Evolutionary conservation across 306 rosid genomes (phyloP), one percentile per base, ranked within the genome.

Genomic region (Hippophae rhamnoides): DNA sequence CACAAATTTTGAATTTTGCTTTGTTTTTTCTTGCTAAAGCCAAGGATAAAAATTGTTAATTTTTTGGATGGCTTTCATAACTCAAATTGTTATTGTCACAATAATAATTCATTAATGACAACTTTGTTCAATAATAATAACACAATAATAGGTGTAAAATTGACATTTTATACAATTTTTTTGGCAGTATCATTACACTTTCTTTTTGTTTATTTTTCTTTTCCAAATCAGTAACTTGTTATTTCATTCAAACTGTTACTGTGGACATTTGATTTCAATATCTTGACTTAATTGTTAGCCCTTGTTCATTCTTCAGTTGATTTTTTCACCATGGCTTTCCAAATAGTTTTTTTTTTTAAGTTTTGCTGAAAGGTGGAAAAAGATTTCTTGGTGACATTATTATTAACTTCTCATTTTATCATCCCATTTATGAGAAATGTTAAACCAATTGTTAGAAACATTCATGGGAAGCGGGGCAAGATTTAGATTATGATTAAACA

Each of bases 401-500:
- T 11, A 12, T 23, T 11, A 7, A n/a, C 18, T 41, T 65, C 6
- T 54, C 43, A 14, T 23, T 72, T 53, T 41, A n/a, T 52, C 43
- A 31, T 54, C 49, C 62, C 45, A 12, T 41, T 50, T 52, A 13
- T 40, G 43, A 57, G 43, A 18, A 38, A 43, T 26, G 51, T 41
- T 38, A 63, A 66, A 44, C 43, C 57, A 27, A 48, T 43, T 46
- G 46, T 41, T 65, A 68, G 54, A 63, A 55, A 74, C 41, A 5
- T 58, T 62, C 49, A 42, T 60, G 52, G 14, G 47, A 49, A 40
- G 25, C 27, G 43, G 56, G 47, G 23, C 41, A 42, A 11, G 18
- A 63, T 57, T 48, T 31, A 53, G 52, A 31, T 40, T 73, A 63
- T 73, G 27, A 58, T 54, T 52, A 55, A 49, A 56, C 41, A 58